phyloP scores from a whole-genome alignment of 2,329 filamentous ascomycete species.

The Blastomyces parvus region DNA sequence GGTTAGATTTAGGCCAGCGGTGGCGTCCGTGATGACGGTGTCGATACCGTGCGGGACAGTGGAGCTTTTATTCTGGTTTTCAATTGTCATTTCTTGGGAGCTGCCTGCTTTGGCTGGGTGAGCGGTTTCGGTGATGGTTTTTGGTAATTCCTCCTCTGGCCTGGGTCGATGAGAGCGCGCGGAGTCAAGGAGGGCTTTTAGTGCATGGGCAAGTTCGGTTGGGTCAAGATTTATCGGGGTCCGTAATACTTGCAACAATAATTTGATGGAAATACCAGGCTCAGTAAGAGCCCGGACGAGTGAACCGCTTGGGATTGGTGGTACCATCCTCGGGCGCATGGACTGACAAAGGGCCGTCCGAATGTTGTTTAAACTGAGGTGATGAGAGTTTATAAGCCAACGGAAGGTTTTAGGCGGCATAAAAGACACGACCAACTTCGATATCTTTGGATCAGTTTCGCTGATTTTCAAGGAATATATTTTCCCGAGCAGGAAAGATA shows the following conservation, averaged over 20 bases:
- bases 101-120: slow-evolving; percentile 16
- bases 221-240: slow-evolving; percentile 28
- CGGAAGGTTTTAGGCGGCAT: slow-evolving; percentile 32
- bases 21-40: slow-evolving; percentile 27
- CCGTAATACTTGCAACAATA: slow-evolving; percentile 31
- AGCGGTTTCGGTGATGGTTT: slow-evolving; percentile 24
- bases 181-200: slow-evolving; percentile 33
- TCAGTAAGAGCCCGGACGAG: slow-evolving; percentile 33
- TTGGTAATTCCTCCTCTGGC: slow-evolving; percentile 26
- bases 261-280: slow-evolving; percentile 30
- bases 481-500: slow-evolving; percentile 30
- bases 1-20: slow-evolving; percentile 31
- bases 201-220: slow-evolving; percentile 32
- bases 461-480: slow-evolving; percentile 28
- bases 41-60: neutral
- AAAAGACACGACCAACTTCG: slow-evolving; percentile 26
- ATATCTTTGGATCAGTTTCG: slow-evolving; percentile 17
- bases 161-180: slow-evolving; percentile 27
- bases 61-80: slow-evolving; percentile 10
- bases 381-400: slow-evolving; percentile 34
- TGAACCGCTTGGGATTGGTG: slow-evolving; percentile 30
- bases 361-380: slow-evolving; percentile 32
- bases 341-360: slow-evolving; percentile 31
- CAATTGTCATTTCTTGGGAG: slow-evolving; percentile 12
- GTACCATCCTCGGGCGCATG: slow-evolving; percentile 28